Evolutionary conservation across 306 rosid genomes (phyloP).

Genomic region (Vigna reflexopilosa): DNA sequence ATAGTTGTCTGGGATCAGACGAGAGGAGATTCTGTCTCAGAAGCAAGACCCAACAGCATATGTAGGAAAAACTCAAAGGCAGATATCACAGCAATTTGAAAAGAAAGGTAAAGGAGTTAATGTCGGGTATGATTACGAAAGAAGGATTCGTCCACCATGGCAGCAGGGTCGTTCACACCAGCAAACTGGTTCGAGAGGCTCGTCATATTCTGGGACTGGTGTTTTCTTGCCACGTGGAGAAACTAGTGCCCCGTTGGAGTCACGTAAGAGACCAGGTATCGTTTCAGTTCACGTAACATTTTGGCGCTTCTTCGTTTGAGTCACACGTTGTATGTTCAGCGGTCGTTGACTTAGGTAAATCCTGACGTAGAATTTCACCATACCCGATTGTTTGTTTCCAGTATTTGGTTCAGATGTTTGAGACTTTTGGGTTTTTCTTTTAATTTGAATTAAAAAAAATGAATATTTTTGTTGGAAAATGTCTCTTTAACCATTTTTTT

Average conservation of each 20-base stretch:
- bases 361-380: constrained; percentile 40
- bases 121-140: constrained; percentile 1
- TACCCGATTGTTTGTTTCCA: not conserved
- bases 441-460: not conserved
- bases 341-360: constrained; percentile 45
- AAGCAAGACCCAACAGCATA: constrained; percentile 35
- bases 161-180: constrained; percentile 12
- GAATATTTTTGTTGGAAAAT: constrained; percentile 25
- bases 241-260: constrained; percentile 34
- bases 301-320: not conserved
- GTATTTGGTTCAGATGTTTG: constrained; percentile 26
- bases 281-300: constrained; percentile 14
- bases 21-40: constrained; percentile 43
- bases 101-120: constrained; percentile 41
- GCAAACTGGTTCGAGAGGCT: constrained; percentile 44
- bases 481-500: too few relatives aligned
- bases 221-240: constrained; percentile 70
- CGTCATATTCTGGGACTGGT: constrained; percentile 75
- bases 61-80: constrained; percentile 4
- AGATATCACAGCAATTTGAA: constrained; percentile 21
- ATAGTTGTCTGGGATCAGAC: constrained; percentile 40
- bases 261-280: constrained; percentile 48
- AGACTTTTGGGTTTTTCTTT: constrained; percentile 14
- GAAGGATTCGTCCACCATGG: constrained; percentile 13
- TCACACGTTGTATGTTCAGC: constrained; percentile 23